Conservation (phyloP, 208 protist species). For the Trypanosoma caninum region DNA sequence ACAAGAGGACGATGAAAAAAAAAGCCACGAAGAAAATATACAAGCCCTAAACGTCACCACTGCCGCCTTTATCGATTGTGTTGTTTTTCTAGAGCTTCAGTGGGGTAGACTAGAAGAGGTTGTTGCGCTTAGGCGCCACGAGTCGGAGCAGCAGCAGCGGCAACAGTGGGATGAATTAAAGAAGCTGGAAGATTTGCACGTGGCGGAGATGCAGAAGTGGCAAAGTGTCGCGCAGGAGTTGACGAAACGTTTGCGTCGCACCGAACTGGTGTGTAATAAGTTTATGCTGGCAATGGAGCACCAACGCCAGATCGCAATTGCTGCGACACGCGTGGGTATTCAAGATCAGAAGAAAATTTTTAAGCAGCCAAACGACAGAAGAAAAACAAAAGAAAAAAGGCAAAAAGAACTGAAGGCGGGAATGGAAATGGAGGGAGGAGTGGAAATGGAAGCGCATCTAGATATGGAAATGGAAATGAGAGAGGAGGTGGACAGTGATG, state of each 20-base stretch:
- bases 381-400: background rate
- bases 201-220: background rate
- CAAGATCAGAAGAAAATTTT: background rate
- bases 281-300: slow-evolving; percentile 5
- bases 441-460: no score
- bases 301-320: slow-evolving; percentile 13
- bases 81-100: slow-evolving; percentile 2
- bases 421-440: background rate
- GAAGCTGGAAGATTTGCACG: background rate
- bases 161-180: slow-evolving; percentile 8
- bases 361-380: background rate
- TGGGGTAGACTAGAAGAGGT: slow-evolving; percentile 1
- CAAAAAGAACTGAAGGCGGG: background rate
- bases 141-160: background rate
- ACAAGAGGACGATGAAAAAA: no score
- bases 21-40: background rate
- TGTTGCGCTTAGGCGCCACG: background rate
- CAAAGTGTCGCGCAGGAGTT: background rate
- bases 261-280: background rate
- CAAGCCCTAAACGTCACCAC: background rate
- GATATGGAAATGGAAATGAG: no score
- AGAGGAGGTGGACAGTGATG: no score
- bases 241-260: background rate
- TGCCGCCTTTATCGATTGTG: background rate
- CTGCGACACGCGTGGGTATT: background rate